These are phyloP conservation scores for Ustilago cynodontis DNA, from an alignment of 1,284 basidiomycete species.

Conservation along the genomic window DNA sequence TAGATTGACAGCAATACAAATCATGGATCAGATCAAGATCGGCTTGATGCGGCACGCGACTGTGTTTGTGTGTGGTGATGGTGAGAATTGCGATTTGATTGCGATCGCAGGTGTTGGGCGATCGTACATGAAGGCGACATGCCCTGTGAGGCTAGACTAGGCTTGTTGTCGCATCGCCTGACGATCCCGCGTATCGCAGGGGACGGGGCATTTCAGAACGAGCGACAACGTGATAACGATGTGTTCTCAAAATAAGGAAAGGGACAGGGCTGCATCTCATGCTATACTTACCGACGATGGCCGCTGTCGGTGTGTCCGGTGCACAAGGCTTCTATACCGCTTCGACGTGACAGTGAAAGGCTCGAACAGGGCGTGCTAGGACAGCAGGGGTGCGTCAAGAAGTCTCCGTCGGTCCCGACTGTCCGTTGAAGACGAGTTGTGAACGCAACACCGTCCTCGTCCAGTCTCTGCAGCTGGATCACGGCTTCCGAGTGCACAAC, in stretches of 20 bases:
- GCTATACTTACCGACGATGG: background rate
- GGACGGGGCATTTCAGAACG: background rate
- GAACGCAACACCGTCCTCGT: too few species aligned
- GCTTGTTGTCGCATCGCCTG: conserved; percentile 1
- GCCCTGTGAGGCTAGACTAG: too few species aligned
- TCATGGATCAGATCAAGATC: background rate
- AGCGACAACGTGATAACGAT: background rate
- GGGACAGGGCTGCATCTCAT: background rate
- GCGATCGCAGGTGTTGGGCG: background rate
- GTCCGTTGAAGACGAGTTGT: too few species aligned
- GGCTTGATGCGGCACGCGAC: background rate
- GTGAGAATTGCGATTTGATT: background rate
- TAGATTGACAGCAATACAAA: conserved; percentile 3
- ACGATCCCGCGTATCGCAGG: background rate
- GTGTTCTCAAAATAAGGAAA: background rate
- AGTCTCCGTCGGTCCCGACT: too few species aligned
- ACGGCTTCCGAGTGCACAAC: too few species aligned
- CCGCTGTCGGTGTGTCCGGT: background rate
- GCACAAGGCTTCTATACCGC: too few species aligned
- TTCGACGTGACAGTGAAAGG: too few species aligned
- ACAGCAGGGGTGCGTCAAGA: too few species aligned
- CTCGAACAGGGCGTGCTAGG: too few species aligned
- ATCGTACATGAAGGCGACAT: background rate
- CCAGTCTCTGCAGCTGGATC: background rate
- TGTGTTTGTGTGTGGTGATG: conserved; percentile 1